Evolutionary conservation across 805 yeast genomes (phyloP), one percentile per base, ranked within the genome.

Genomic region (Saccharomycopsis sp.): DNA sequence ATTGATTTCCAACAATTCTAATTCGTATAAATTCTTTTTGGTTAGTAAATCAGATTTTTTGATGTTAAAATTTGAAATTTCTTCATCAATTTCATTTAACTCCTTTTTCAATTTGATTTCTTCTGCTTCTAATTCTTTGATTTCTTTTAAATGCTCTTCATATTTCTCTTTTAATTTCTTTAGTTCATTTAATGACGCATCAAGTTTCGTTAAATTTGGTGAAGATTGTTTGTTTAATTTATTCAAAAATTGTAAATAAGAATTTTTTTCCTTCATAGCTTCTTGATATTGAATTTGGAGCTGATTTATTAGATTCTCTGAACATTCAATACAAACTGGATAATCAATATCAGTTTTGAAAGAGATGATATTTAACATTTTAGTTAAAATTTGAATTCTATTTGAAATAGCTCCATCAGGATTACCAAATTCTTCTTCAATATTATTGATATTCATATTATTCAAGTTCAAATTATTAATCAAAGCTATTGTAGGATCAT

Each of bases 301-400:
- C 42, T 77, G 78, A 8, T 72, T 76, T 9, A 81, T 63, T 20
- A 89, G 58, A 17, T 69, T 56, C 32, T 69, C 74, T 5, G 92
- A 81, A 57, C 98, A 92, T 33, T 88, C 96, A 19, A 69, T 68
- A 51, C 97, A 89, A 13, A 92, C 74, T 0, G 98, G 98, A 52
- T 76, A 77, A 48, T 85, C 94, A 13, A 89, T 69, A 45, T 79
- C 86, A 38, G 79, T 78, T 46, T 81, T 79, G 4, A 72, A 65
- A 0, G 92, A 79, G 4, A 89, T 59, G 2, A 82, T 66, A 47
- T 80, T 79, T 55, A 85, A 87, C 2, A 89, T 70, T 29, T 72
- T 73, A 2, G 74, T 74, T 26, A 86, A 56, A 0, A 76, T 66
- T 34, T 69, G 67, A 18, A 76, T 58, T 33, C 76, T 59, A 4